These are phyloP conservation scores for Cladorrhinum samala DNA, from an alignment of 495 filamentous ascomycete genomes.

Conservation along the genomic window DNA sequence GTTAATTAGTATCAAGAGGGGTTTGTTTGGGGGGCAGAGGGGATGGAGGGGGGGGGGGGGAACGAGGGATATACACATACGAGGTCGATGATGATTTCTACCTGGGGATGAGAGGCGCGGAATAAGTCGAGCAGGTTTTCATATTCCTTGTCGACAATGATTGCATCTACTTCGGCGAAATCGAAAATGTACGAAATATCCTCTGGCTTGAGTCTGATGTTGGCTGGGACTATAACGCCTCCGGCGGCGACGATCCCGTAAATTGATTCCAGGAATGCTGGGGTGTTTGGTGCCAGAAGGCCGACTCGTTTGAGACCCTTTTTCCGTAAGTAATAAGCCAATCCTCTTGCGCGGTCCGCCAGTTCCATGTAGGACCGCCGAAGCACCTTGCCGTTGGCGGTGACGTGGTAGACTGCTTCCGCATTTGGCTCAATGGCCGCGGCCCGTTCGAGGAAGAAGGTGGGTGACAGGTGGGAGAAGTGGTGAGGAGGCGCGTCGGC, in stretches of 20 bases:
- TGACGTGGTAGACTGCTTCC: slow-evolving; percentile 81
- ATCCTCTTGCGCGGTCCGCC: slow-evolving; percentile 75
- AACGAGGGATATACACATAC: too few species aligned
- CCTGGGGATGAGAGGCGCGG: slow-evolving; percentile 46
- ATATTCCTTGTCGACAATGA: slow-evolving; percentile 83
- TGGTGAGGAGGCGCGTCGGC: slow-evolving; percentile 47
- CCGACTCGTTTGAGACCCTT: slow-evolving; percentile 64
- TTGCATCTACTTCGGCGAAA: slow-evolving; percentile 77
- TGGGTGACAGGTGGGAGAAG: slow-evolving; percentile 79
- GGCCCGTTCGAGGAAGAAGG: slow-evolving; percentile 81
- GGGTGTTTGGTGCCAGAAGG: slow-evolving; percentile 85
- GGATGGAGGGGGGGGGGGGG: background rate
- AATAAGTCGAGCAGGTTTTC: slow-evolving; percentile 61
- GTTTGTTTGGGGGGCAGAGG: too few species aligned
- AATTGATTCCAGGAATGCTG: slow-evolving; percentile 84
- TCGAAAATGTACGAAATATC: slow-evolving; percentile 88
- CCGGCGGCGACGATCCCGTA: slow-evolving; percentile 86
- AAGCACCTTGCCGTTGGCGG: slow-evolving; percentile 64
- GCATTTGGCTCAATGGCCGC: slow-evolving; percentile 86
- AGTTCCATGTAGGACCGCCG: slow-evolving; percentile 71
- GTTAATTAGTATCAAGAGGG: too few species aligned
- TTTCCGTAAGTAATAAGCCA: slow-evolving; percentile 80
- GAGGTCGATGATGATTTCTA: slow-evolving; percentile 68
- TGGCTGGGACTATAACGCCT: slow-evolving; percentile 72
- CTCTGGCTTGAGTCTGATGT: slow-evolving; percentile 80